Conservation (phyloP, 2,329 filamentous ascomycete species). For the Teratosphaeria nubilosa region DNA sequence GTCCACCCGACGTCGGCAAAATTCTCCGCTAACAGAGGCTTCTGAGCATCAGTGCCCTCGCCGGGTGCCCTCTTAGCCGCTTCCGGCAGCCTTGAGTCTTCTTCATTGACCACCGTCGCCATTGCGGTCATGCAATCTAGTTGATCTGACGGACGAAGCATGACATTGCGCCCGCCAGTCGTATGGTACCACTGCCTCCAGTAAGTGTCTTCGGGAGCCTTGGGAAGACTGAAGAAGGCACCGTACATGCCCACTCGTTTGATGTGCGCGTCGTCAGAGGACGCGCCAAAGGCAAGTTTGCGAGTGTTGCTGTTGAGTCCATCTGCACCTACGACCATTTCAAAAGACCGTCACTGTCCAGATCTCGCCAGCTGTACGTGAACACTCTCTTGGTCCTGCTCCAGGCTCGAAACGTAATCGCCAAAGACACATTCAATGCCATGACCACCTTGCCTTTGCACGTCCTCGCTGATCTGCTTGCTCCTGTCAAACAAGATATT, state of each 20-base stretch:
- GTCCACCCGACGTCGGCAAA: constrained; percentile 22
- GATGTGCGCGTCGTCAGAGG: constrained; percentile 9
- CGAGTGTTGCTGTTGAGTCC: constrained; percentile 22
- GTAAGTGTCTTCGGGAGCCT: constrained; percentile 11
- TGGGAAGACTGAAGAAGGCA: constrained; percentile 23
- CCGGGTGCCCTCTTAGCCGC: constrained; percentile 9
- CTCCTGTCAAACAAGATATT: constrained; percentile 15
- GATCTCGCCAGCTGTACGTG: constrained; percentile 19
- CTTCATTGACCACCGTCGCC: constrained; percentile 14
- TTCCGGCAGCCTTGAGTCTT: constrained; percentile 10
- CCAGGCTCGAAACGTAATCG: constrained; percentile 14
- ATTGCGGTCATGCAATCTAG: constrained; percentile 15
- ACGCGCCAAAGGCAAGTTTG: constrained; percentile 16
- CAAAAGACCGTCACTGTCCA: constrained; percentile 9
- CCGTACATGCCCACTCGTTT: constrained; percentile 19
- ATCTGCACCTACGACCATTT: constrained; percentile 25
- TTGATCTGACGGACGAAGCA: constrained; percentile 20
- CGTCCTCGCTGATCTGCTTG: constrained; percentile 12
- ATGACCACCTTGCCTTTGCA: constrained; percentile 13
- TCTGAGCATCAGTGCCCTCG: constrained; percentile 14
- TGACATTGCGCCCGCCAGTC: constrained; percentile 18
- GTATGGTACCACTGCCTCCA: constrained; percentile 25
- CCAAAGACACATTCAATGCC: constrained; percentile 22
- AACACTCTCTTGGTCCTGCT: constrained; percentile 17
- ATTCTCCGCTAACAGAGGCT: constrained; percentile 18